These are phyloP conservation scores for Beauveria asiatica DNA, from an alignment of 2,329 filamentous ascomycete species.

Conservation along the genomic window DNA sequence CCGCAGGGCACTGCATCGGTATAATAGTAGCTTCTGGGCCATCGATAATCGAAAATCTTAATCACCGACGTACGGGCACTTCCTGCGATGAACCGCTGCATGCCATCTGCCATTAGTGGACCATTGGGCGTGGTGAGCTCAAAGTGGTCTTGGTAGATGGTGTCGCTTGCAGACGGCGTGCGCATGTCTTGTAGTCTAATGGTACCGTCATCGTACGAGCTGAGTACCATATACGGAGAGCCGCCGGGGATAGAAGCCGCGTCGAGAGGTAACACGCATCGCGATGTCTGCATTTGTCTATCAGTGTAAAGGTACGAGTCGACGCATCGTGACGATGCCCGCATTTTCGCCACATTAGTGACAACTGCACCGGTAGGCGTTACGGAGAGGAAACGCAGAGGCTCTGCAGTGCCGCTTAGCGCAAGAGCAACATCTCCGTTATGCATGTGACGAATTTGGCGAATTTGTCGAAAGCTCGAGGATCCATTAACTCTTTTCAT, in stretches of 20 bases:
- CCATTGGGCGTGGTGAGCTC: slow-evolving; percentile 30
- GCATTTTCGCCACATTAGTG: slow-evolving; percentile 24
- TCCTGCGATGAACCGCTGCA: slow-evolving; percentile 35
- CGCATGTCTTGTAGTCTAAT: slow-evolving; percentile 30
- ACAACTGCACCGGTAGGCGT: slow-evolving; percentile 30
- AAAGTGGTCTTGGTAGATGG: slow-evolving; percentile 38
- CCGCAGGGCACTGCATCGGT: slow-evolving; percentile 33
- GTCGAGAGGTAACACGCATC: slow-evolving; percentile 31
- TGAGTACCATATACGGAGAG: slow-evolving; percentile 28
- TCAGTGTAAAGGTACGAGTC: slow-evolving; percentile 3
- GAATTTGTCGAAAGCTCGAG: neutral
- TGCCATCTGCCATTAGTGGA: slow-evolving; percentile 31
- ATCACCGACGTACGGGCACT: slow-evolving; percentile 28
- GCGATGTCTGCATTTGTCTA: slow-evolving; percentile 12
- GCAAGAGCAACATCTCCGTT: slow-evolving; percentile 1
- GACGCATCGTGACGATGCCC: neutral
- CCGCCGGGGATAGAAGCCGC: slow-evolving; percentile 15
- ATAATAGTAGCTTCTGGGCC: slow-evolving; percentile 35
- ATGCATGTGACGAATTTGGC: neutral
- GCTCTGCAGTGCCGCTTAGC: slow-evolving; percentile 15
- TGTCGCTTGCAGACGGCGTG: slow-evolving; percentile 30
- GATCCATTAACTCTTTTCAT: neutral
- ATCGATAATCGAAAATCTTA: slow-evolving; percentile 41
- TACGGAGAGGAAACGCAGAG: slow-evolving; percentile 30
- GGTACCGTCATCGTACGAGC: slow-evolving; percentile 37